A percentile compares a stretch with the other conserved stretches of the same genome.
These are phyloP conservation scores for Ophiognomonia clavigignenti-juglandacearum DNA, from an alignment of 2,329 filamentous ascomycete genomes.

Conservation along the genomic window DNA sequence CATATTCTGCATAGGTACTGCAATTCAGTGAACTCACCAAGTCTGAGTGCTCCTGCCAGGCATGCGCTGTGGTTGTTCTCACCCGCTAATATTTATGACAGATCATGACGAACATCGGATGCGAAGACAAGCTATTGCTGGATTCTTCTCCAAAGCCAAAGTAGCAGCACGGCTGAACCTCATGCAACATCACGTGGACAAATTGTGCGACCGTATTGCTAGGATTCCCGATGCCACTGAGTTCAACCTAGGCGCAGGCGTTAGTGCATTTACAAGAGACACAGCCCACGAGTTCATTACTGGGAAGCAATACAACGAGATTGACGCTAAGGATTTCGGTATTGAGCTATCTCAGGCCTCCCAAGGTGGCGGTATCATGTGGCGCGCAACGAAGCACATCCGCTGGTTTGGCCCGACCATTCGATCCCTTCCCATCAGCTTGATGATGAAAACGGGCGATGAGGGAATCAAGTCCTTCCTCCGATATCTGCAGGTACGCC, in stretches of 20 bases:
- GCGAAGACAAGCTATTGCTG: conserved; percentile 1
- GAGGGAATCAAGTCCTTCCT: conserved; percentile 3
- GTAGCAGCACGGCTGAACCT: background rate
- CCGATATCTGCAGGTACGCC: background rate
- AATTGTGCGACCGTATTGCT: conserved; percentile 10
- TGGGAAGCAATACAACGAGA: conserved; percentile 12
- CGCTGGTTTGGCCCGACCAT: conserved; percentile 18
- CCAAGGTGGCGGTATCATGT: conserved; percentile 12
- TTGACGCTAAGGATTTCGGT: conserved; percentile 14
- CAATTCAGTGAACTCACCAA: no score
- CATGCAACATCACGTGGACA: conserved; percentile 5
- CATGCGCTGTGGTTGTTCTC: background rate
- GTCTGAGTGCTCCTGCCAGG: no score
- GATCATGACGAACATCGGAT: conserved; percentile 11
- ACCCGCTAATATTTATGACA: background rate
- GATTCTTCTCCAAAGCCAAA: conserved; percentile 5
- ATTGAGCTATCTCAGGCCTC: conserved; percentile 7
- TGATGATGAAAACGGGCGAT: conserved; percentile 11
- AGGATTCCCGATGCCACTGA: background rate
- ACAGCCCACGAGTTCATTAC: conserved; percentile 16
- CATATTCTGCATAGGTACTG: conserved; percentile 5
- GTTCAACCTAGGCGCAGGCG: conserved; percentile 16
- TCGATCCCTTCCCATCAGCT: conserved; percentile 9
- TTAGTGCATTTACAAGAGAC: conserved; percentile 17
- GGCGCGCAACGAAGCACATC: conserved; percentile 18